Base-by-base conservation (phyloP, 345 rosid genomes). In the Camelina sativa region DNA sequence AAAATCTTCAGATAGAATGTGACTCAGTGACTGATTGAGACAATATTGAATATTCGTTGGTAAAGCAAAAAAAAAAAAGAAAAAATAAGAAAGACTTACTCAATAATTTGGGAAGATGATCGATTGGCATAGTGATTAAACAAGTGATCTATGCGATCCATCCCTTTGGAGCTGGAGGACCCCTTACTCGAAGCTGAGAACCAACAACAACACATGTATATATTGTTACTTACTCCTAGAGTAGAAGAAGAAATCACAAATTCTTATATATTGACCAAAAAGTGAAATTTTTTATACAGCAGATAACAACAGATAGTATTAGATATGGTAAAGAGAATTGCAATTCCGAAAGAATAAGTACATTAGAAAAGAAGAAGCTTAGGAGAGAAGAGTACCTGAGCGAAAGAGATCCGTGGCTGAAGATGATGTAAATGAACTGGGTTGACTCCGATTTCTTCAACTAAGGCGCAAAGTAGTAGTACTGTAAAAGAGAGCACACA, bases 91-190 rank as follows among this genome's bases (percentile, higher is more conserved):
- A 38, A 38, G 4, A 86, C 94, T 92, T 86, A 92, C 99, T 92
- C 99, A 67, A 95, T 90, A 76, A 90, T 46, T 69, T 80, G 85
- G 67, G 94, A 90, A 75, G 96, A 40, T 3, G 43, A 85, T 74
- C 53, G 85, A 70, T 88, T 86, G 48, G 92, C 92, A 73, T 89
- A 95, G 40, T 89, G 72, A 78, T 81, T 60, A 73, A 89, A 90
- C 17, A 95, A 76, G 72, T 79, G 85, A 77, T 95, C 98, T 15
- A 90, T 90, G 78, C 98, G 86, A 69, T 92, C 97, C 91, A 92
- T 87, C 85, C 90, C 99, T 76, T 89, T 85, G 52, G 97, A 40
- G 12, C 88, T 85, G 52, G 97, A 40, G 12, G 12, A 38, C 41
- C 41, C 91, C 86, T 86, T 95, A 63, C 96, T 86, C 67, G 97